A percentile compares a stretch with the other conserved stretches of the same genome.
phyloP scores from a whole-genome alignment of 768 basidiomycete species.

The Leccinum disarticulatum region DNA sequence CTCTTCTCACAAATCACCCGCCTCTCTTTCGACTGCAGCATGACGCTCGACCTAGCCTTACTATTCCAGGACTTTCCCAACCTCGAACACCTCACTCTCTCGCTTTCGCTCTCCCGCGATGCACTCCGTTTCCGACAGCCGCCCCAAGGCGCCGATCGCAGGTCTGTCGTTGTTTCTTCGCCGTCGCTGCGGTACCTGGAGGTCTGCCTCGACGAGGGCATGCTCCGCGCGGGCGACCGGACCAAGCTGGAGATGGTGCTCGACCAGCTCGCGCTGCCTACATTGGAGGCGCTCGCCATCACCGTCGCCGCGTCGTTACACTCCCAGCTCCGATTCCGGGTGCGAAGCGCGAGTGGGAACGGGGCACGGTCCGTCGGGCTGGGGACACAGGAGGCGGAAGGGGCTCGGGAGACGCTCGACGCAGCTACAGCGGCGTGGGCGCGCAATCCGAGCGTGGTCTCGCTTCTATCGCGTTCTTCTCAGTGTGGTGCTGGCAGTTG shows the following conservation, averaged over 20 bases:
- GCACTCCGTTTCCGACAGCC: slow-evolving; percentile 12
- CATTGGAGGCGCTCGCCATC: slow-evolving; percentile 17
- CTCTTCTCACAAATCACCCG: slow-evolving; percentile 22
- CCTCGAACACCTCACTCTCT: slow-evolving; percentile 17
- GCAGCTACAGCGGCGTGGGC: slow-evolving; percentile 12
- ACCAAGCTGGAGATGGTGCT: slow-evolving; percentile 18
- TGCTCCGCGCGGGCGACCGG: slow-evolving; percentile 22
- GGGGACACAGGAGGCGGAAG: neutral
- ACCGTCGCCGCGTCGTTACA: neutral
- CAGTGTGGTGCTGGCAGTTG: neutral
- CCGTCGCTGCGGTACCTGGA: slow-evolving; percentile 15
- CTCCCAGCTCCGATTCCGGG: neutral
- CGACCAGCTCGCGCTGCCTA: slow-evolving; percentile 22
- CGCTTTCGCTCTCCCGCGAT: slow-evolving; percentile 12
- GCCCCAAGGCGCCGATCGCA: neutral
- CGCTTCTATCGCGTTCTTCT: slow-evolving; percentile 17
- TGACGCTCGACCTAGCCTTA: slow-evolving; percentile 19
- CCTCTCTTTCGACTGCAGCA: slow-evolving; percentile 22
- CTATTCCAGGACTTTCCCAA: slow-evolving; percentile 20
- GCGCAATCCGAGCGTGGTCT: slow-evolving; percentile 8
- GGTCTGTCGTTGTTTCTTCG: neutral
- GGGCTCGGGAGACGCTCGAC: slow-evolving; percentile 3
- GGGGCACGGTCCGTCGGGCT: neutral
- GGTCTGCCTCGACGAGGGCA: slow-evolving; percentile 22
- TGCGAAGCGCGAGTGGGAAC: neutral